These are phyloP conservation scores for Waltergamsia citrina DNA, from an alignment of 2,329 filamentous ascomycete species.

Conservation along the genomic window DNA sequence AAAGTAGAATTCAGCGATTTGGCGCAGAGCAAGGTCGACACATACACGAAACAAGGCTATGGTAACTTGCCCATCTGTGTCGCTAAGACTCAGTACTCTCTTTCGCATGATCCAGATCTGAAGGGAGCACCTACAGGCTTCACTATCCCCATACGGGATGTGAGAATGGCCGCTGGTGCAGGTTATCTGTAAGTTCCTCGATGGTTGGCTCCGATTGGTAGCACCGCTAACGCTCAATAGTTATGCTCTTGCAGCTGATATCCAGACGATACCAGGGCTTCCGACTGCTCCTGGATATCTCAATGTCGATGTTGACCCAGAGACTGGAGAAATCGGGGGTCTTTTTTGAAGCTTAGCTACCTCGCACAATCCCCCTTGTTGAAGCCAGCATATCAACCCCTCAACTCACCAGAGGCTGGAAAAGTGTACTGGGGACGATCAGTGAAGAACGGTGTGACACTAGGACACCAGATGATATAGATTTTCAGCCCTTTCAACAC, in stretches of 20 bases:
- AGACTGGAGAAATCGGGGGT: conserved; percentile 80
- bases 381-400: too few species aligned
- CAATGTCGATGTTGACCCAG: conserved; percentile 77
- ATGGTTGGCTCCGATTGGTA: not conserved
- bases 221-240: conserved; percentile 24
- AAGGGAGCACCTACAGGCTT: conserved; percentile 95
- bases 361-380: too few species aligned
- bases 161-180: conserved; percentile 86
- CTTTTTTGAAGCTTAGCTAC: too few species aligned
- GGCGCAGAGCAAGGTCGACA: conserved; percentile 93
- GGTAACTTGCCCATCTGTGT: conserved; percentile 91
- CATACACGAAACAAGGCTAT: conserved; percentile 86
- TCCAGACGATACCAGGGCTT: conserved; percentile 94
- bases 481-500: too few species aligned
- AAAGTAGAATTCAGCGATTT: conserved; percentile 88
- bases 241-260: conserved; percentile 91
- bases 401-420: too few species aligned
- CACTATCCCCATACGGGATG: conserved; percentile 88
- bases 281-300: conserved; percentile 93
- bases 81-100: conserved; percentile 96
- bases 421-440: too few species aligned
- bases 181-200: conserved; percentile 65
- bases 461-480: too few species aligned
- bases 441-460: too few species aligned
- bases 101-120: conserved; percentile 84